Evolutionary conservation across 2,329 filamentous ascomycete genomes (phyloP), one percentile per base, ranked within the genome.

Genomic region (Aspergillus latus): DNA sequence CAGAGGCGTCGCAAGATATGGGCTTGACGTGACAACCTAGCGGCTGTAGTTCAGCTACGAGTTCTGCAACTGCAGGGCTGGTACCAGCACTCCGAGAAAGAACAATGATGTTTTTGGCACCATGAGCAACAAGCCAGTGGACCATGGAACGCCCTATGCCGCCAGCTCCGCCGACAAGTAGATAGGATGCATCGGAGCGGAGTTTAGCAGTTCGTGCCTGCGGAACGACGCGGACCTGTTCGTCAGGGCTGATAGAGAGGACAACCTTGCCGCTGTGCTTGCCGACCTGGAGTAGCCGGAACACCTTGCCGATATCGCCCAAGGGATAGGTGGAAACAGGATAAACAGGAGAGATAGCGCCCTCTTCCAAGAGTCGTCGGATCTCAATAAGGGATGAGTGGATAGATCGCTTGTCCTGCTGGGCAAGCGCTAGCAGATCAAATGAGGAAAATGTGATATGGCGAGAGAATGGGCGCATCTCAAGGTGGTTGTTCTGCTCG

Each of bases 231-330:
- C 30, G n/a, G 6, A 36, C 45, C 8, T 32, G 26, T 13, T 53
- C 57, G 7, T 49, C 44, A 7, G 13, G 21, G 4, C 29, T 44
- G 11, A 53, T 44, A 8, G 52, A 26, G 5, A 59, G 15, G 1
- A 77, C 71, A 3, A 76, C 58, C 59, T 77, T 78, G 9, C 76
- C 75, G 1, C 71, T 68, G 49, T 76, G 74, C 9, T 65, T 66
- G 0, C 74, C 72, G 7, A 60, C 49, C n/a, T 68, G 68, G 48
- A 77, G 66, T 47, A 61, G 64, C 4, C 62, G 43, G 15, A 76
- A 60, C 0, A 70, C 73, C 1, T 61, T 56, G 1, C 57, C 29
- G 5, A 74, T 54, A 0, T 71, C 50, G 5, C 62, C 58, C 34
- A 73, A 68, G 0, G 62, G 54, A 34, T 66, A 71, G 1, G 48